Conservation (phyloP, 768 basidiomycete genomes). For the Tylopilus sp. region DNA sequence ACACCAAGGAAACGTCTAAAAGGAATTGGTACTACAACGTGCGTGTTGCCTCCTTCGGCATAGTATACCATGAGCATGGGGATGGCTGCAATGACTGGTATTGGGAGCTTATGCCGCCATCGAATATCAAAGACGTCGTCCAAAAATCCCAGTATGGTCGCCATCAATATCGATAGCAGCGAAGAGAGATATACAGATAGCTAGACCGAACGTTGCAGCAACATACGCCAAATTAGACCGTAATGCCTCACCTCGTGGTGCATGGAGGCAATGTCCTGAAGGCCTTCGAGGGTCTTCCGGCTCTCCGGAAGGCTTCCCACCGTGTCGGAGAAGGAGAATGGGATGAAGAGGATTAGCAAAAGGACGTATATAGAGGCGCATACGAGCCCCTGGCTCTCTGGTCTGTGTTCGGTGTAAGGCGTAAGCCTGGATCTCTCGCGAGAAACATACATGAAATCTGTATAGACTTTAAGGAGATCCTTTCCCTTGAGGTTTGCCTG, state of each 20-base stretch:
- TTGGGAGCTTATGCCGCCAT: conserved; percentile 97
- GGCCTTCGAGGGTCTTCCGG: conserved; percentile 45
- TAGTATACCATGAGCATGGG: conserved; percentile 96
- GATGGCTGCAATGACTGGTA: conserved; percentile 93
- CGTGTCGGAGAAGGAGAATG: conserved; percentile 85
- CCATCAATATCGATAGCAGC: conserved; percentile 85
- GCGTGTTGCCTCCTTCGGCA: conserved; percentile 89
- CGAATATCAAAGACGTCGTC: conserved; percentile 99
- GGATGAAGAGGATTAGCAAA: conserved; percentile 87
- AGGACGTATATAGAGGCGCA: conserved; percentile 88
- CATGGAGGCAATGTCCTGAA: conserved; percentile 48
- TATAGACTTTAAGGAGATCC: conserved; percentile 83
- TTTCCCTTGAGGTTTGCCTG: conserved; percentile 79
- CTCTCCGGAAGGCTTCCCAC: conserved; percentile 46
- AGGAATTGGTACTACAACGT: conserved; percentile 89
- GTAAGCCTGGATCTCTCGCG: neutral
- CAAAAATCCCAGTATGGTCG: conserved; percentile 91
- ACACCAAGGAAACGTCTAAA: conserved; percentile 69
- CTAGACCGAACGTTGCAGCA: conserved; percentile 35
- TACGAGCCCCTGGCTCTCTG: conserved; percentile 91
- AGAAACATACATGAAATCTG: conserved; percentile 59
- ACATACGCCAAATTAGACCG: neutral
- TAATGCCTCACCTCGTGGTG: conserved; percentile 66
- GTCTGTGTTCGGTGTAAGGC: conserved; percentile 45
- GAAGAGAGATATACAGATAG: conserved; percentile 92